phyloP scores from a whole-genome alignment of 345 rosid genomes.

The Fremontodendron californicum region DNA sequence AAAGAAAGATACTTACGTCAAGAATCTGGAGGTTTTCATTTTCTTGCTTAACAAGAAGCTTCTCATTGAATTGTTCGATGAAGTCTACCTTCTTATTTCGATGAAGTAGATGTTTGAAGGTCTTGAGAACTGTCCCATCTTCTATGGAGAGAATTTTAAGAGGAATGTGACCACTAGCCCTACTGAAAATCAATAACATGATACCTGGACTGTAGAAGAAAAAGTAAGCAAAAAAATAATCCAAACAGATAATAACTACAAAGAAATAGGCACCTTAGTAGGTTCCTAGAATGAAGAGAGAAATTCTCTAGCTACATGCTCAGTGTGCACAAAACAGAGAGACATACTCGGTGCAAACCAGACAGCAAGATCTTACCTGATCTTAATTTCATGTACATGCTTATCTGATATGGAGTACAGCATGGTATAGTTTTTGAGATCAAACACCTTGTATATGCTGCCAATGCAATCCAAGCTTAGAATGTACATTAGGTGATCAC shows the following conservation, averaged over 20 bases:
- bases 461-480: constrained; percentile 20
- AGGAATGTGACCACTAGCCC: constrained; percentile 69
- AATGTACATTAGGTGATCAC: constrained; percentile 1
- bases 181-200: constrained; percentile 83
- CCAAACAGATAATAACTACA: too few species aligned
- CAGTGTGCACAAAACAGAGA: neutral
- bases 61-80: too few species aligned
- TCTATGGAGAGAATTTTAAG: too few species aligned
- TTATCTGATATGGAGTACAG: too few species aligned
- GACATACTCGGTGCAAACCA: neutral
- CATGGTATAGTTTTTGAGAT: too few species aligned
- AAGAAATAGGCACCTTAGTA: too few species aligned
- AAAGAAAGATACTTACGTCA: constrained; percentile 23
- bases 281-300: neutral
- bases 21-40: too few species aligned
- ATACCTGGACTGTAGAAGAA: constrained; percentile 73
- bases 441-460: too few species aligned
- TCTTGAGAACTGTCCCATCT: constrained; percentile 91
- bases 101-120: constrained; percentile 85
- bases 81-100: constrained; percentile 94
- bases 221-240: too few species aligned
- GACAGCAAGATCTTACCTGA: constrained; percentile 42
- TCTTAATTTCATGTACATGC: constrained; percentile 91
- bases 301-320: neutral
- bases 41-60: too few species aligned